A percentile compares a stretch with the other conserved stretches of the same genome.
These are phyloP conservation scores for Phialophora tarda DNA, from an alignment of 2,329 filamentous ascomycete genomes.

Conservation along the genomic window DNA sequence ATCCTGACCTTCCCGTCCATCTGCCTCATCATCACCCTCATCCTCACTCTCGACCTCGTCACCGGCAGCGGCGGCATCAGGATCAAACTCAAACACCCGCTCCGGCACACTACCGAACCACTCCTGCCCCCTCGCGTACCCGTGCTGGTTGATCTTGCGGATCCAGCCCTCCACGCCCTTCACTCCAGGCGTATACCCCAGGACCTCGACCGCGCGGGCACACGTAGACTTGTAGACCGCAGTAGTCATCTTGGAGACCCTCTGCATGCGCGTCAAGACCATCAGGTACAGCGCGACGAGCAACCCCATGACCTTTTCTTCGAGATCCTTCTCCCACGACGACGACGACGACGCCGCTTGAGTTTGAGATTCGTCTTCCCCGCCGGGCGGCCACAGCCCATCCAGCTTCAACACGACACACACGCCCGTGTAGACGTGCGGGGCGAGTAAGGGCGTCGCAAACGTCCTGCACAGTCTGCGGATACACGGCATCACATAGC, in stretches of 20 bases:
- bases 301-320: constrained; percentile 48
- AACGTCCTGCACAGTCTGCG: constrained; percentile 69
- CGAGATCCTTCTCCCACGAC: constrained; percentile 52
- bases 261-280: constrained; percentile 46
- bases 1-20: constrained; percentile 10
- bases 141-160: constrained; percentile 57
- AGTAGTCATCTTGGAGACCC: constrained; percentile 35
- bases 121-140: constrained; percentile 63
- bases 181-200: constrained; percentile 49
- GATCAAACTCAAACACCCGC: constrained; percentile 46
- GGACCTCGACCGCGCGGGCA: constrained; percentile 16
- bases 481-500: constrained; percentile 73
- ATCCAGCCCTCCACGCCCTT: constrained; percentile 68
- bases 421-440: constrained; percentile 73
- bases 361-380: constrained; percentile 43
- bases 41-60: constrained; percentile 7
- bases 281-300: constrained; percentile 53
- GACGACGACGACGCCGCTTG: constrained; percentile 46
- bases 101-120: constrained; percentile 68
- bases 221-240: constrained; percentile 35
- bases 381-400: constrained; percentile 45
- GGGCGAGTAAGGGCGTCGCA: constrained; percentile 65
- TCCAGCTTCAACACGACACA: constrained; percentile 64
- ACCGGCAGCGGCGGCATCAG: constrained; percentile 37
- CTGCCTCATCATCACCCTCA: constrained; percentile 10